phyloP scores from a whole-genome alignment of 2,329 filamentous ascomycete species.

The Curvularia verruculosa region DNA sequence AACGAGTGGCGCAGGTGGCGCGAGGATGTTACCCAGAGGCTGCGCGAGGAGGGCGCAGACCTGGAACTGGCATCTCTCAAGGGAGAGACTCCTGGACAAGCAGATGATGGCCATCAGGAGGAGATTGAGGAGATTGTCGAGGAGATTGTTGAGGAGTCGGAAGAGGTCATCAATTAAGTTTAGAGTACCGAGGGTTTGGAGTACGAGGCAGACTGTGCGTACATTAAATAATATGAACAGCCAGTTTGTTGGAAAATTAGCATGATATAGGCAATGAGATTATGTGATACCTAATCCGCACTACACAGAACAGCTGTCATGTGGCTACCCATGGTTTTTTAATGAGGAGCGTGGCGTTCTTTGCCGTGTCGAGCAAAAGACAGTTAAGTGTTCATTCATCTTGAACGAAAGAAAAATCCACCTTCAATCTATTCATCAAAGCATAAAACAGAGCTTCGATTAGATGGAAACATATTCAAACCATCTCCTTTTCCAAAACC shows the following conservation, averaged over 20 bases:
- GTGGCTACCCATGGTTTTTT: background rate
- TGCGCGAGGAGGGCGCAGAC: slow-evolving; percentile 62
- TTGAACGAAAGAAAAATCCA: background rate
- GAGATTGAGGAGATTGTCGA: slow-evolving; percentile 80
- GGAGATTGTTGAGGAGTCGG: slow-evolving; percentile 85
- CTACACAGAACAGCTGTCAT: background rate
- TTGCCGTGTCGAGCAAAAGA: background rate
- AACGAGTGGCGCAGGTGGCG: slow-evolving; percentile 91
- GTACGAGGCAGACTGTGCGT: background rate
- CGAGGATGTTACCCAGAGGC: slow-evolving; percentile 70
- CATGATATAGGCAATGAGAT: background rate
- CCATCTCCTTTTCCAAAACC: too few species aligned
- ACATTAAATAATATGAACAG: background rate
- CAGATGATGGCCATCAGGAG: slow-evolving; percentile 59
- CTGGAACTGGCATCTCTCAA: slow-evolving; percentile 63
- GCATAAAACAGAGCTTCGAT: background rate
- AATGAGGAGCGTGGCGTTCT: background rate
- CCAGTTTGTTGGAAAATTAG: background rate
- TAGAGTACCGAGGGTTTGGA: background rate
- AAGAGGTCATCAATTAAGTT: slow-evolving; percentile 67
- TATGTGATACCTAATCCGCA: background rate
- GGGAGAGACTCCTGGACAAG: slow-evolving; percentile 47
- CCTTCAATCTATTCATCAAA: background rate
- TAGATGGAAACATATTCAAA: too few species aligned
- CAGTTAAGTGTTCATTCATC: background rate